These are phyloP conservation scores for Pseudopithomyces chartarum DNA, from an alignment of 2,329 filamentous ascomycete species.

Conservation along the genomic window DNA sequence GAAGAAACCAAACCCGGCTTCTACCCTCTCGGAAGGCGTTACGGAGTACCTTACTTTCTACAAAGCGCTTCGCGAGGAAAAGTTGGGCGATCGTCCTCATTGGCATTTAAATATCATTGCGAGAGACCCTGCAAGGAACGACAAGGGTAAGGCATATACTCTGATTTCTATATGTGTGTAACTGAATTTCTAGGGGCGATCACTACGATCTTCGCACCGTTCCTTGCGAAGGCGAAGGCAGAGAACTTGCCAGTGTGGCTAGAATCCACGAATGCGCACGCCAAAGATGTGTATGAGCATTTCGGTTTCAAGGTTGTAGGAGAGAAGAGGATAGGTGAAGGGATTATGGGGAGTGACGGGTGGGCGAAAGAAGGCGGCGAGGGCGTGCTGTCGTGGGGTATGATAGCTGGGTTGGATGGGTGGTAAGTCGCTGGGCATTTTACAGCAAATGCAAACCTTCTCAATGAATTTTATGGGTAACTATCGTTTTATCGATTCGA, in stretches of 20 bases:
- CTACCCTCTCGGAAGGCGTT: background rate
- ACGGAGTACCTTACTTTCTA: slow-evolving; percentile 3
- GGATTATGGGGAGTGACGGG: slow-evolving; percentile 4
- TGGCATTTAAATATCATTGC: slow-evolving; percentile 6
- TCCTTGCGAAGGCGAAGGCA: slow-evolving; percentile 1
- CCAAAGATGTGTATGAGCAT: slow-evolving; percentile 1
- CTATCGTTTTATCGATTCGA: too few relatives aligned
- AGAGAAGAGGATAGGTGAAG: background rate
- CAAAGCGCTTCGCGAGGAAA: slow-evolving; percentile 1
- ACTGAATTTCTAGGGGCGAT: slow-evolving; percentile 1
- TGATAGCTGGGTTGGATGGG: slow-evolving; percentile 6
- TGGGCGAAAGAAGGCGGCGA: slow-evolving; percentile 6
- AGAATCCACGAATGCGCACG: slow-evolving; percentile 8
- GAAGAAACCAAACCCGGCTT: background rate
- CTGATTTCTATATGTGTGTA: background rate
- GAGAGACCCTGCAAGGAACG: background rate
- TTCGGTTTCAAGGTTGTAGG: slow-evolving; percentile 8
- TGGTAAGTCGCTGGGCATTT: too few relatives aligned
- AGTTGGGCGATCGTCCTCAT: slow-evolving; percentile 3
- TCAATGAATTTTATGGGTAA: too few relatives aligned
- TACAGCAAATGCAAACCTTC: too few relatives aligned
- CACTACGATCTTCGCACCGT: background rate
- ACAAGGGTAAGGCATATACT: background rate
- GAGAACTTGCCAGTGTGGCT: slow-evolving; percentile 6
- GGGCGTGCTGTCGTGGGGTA: slow-evolving; percentile 4